These are phyloP conservation scores for Vanrija pseudolonga DNA, from an alignment of 1,284 basidiomycete genomes.

Conservation along the genomic window DNA sequence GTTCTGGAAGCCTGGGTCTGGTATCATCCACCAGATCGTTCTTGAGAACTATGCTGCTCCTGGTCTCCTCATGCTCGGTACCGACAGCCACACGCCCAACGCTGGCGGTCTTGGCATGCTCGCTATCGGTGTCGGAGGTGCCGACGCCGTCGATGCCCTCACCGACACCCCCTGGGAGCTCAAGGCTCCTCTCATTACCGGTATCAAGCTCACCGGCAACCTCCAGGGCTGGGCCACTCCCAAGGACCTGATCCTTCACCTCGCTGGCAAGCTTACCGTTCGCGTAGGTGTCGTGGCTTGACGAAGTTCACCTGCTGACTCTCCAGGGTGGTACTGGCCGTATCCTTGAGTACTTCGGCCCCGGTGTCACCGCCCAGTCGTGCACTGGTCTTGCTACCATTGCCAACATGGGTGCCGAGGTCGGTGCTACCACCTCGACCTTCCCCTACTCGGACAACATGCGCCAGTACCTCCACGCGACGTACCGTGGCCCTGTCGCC, in stretches of 20 bases:
- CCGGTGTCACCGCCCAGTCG: constrained; percentile 85
- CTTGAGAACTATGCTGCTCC: constrained; percentile 99
- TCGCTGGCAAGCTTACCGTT: constrained; percentile 92
- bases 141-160: constrained; percentile 99
- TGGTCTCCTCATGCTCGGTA: constrained; percentile 99
- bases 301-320: not conserved
- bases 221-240: constrained; percentile 90
- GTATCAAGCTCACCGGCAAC: constrained; percentile 85
- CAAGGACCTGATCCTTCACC: constrained; percentile 92
- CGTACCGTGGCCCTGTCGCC: constrained; percentile 83
- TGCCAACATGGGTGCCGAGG: constrained; percentile 99
- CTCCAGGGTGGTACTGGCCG: constrained; percentile 85
- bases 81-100: constrained; percentile 98
- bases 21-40: constrained; percentile 97
- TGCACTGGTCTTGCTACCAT: constrained; percentile 95
- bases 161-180: constrained; percentile 96
- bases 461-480: constrained; percentile 84
- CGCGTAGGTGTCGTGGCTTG: constrained; percentile 61
- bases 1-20: constrained; percentile 99
- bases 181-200: constrained; percentile 85
- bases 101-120: constrained; percentile 99
- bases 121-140: constrained; percentile 98
- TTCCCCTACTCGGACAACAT: constrained; percentile 94
- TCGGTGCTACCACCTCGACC: constrained; percentile 95
- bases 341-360: constrained; percentile 96